Percentiles rank a stretch among this genome's conserved stretches.
phyloP scores from a whole-genome alignment of 148 eudicot species.

The Heliamphora exappendiculata region DNA sequence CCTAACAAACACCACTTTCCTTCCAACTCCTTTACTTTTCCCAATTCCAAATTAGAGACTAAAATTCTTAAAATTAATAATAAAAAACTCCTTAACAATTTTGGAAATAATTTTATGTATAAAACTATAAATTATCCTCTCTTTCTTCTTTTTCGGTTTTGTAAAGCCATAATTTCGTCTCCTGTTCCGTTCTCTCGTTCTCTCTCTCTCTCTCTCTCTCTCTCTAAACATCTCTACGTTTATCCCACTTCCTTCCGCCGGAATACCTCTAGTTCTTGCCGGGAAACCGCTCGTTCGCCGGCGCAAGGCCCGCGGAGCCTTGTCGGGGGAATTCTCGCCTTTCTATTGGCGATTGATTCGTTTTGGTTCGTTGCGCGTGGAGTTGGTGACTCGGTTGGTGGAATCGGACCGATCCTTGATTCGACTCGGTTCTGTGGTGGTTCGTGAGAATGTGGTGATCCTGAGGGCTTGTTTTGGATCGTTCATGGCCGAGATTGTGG shows the following conservation, averaged over 20 bases:
- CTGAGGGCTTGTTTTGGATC: constrained; percentile 11
- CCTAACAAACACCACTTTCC: constrained; percentile 63
- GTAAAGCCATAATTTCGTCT: constrained; percentile 26
- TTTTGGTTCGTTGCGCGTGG: constrained; percentile 13
- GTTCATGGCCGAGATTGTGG: constrained; percentile 37
- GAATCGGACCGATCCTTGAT: constrained; percentile 33
- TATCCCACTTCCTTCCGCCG: constrained; percentile 20
- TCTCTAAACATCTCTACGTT: neutral
- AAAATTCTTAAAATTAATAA: neutral
- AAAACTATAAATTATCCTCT: constrained; percentile 41
- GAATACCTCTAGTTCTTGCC: constrained; percentile 27
- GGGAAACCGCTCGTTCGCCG: constrained; percentile 27
- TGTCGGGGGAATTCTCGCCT: neutral
- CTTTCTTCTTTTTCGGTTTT: constrained; percentile 43
- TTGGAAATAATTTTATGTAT: neutral
- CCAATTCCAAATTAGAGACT: neutral
- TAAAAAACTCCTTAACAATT: neutral
- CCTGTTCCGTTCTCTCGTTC: constrained; percentile 26
- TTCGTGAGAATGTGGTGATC: constrained; percentile 56
- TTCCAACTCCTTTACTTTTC: constrained; percentile 20
- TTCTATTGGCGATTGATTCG: neutral
- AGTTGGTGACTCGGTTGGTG: constrained; percentile 33
- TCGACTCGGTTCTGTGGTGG: constrained; percentile 22
- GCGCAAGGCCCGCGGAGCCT: neutral
- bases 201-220: constrained; percentile 14